A percentile compares a stretch with the other conserved stretches of the same genome.
phyloP scores from a whole-genome alignment of 306 rosid species.

The Sphenostylis stenocarpa region DNA sequence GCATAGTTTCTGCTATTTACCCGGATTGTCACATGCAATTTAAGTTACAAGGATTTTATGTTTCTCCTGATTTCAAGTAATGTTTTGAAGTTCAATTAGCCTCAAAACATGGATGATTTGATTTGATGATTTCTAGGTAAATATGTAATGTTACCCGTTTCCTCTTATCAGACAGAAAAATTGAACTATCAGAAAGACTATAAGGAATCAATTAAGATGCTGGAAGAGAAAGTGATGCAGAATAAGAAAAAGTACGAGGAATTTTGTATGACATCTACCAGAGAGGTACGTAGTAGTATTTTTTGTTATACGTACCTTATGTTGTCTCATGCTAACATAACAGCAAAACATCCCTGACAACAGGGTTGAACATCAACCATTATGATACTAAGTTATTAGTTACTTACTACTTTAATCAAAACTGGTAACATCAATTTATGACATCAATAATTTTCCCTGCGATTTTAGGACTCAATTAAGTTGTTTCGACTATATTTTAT shows the following conservation, averaged over 20 bases:
- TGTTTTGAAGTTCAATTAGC: conserved; percentile 2
- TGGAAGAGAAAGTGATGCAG: conserved; percentile 64
- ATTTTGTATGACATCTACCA: conserved; percentile 30
- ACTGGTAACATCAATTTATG: too few species aligned
- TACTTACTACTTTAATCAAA: too few species aligned
- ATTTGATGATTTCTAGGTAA: conserved; percentile 5
- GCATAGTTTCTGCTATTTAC: background rate
- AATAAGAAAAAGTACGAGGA: conserved; percentile 53
- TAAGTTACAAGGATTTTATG: background rate
- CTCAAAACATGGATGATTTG: background rate
- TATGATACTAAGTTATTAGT: too few species aligned
- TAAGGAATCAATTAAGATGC: conserved; percentile 73
- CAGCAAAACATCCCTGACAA: background rate
- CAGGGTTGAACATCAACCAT: background rate
- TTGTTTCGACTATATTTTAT: background rate
- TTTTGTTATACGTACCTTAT: background rate
- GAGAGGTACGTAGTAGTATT: conserved; percentile 37
- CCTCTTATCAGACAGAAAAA: conserved; percentile 59
- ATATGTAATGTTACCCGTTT: conserved; percentile 24
- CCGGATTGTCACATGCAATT: background rate
- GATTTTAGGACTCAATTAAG: background rate
- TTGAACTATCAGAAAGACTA: conserved; percentile 73
- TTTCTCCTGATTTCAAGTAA: background rate
- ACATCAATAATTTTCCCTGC: too few species aligned
- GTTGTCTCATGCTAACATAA: background rate